phyloP scores from a whole-genome alignment of 148 eudicot species.

The Chenopodium quinoa region DNA sequence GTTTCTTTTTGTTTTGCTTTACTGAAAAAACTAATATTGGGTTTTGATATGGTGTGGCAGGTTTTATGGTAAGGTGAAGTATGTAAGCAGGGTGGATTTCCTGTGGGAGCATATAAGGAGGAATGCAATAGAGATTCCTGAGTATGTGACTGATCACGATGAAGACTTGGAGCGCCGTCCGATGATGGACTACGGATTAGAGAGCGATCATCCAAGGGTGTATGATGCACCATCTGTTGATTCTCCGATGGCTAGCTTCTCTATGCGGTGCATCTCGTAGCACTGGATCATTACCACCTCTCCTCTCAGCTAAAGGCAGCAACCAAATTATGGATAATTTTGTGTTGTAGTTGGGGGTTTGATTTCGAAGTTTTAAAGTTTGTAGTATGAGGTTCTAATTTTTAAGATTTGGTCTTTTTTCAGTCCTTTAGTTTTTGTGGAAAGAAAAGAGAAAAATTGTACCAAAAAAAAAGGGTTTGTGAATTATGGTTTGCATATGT shows the following conservation, averaged over 20 bases:
- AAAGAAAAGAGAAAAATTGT: slow-evolving; percentile 6
- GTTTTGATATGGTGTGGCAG: slow-evolving; percentile 23
- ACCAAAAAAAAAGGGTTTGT: neutral
- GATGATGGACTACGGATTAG: slow-evolving; percentile 67
- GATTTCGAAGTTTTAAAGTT: neutral
- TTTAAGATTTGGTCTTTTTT: neutral
- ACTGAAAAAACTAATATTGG: neutral
- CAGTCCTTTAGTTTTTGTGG: slow-evolving; percentile 3
- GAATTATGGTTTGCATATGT: neutral
- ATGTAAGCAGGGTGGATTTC: slow-evolving; percentile 54
- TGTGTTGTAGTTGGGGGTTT: neutral
- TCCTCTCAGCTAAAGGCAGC: too few species aligned
- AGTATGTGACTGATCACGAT: slow-evolving; percentile 65
- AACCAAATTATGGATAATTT: neutral
- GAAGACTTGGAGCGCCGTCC: slow-evolving; percentile 71
- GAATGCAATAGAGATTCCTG: slow-evolving; percentile 56
- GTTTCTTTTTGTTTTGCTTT: too few species aligned
- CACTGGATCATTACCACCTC: neutral
- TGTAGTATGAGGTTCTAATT: neutral
- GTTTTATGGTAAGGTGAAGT: slow-evolving; percentile 59
- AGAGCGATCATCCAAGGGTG: slow-evolving; percentile 71
- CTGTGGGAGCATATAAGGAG: slow-evolving; percentile 68
- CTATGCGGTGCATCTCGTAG: slow-evolving; percentile 61
- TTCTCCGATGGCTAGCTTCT: slow-evolving; percentile 42
- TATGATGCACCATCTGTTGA: slow-evolving; percentile 42